These are phyloP conservation scores for Berkeleyomyces rouxiae DNA, from an alignment of 2,329 filamentous ascomycete genomes.

Conservation along the genomic window DNA sequence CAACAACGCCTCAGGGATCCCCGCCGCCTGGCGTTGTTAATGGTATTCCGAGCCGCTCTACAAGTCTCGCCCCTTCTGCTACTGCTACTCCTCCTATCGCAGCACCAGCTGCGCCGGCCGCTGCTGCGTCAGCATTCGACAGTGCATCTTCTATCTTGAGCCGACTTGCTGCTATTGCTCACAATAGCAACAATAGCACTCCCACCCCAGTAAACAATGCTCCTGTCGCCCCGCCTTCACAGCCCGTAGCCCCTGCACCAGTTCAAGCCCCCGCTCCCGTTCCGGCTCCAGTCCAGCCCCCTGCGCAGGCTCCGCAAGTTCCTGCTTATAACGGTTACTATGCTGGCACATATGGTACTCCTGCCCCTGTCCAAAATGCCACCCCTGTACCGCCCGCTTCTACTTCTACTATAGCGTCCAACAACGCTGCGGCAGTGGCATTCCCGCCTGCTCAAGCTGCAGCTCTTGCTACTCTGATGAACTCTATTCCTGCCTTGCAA, in stretches of 20 bases:
- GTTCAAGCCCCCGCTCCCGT: constrained; percentile 18
- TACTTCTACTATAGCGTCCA: constrained; percentile 13
- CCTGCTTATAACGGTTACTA: constrained; percentile 7
- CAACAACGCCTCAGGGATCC: constrained; percentile 55
- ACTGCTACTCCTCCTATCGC: constrained; percentile 22
- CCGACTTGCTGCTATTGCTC: constrained; percentile 57
- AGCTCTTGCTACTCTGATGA: constrained; percentile 10
- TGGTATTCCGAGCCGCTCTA: constrained; percentile 20
- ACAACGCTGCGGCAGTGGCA: background rate
- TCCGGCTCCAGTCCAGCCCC: constrained; percentile 17
- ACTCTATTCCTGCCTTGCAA: constrained; percentile 2
- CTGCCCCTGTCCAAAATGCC: constrained; percentile 15
- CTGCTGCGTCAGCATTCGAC: constrained; percentile 24
- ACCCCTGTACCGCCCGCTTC: constrained; percentile 17
- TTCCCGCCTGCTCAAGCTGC: constrained; percentile 9
- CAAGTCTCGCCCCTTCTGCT: constrained; percentile 16
- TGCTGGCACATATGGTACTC: constrained; percentile 11
- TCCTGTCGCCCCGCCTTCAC: constrained; percentile 18
- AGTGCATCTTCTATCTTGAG: constrained; percentile 38
- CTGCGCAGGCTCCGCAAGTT: background rate
- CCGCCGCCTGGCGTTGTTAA: constrained; percentile 32
- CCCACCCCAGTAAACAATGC: constrained; percentile 30
- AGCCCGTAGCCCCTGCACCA: background rate
- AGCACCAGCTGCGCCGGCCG: constrained; percentile 23
- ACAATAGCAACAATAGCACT: constrained; percentile 42